Evolutionary conservation across 106 monocot species (phyloP), one percentile per base, ranked within the genome.

Genomic region (Allium sativum): DNA sequence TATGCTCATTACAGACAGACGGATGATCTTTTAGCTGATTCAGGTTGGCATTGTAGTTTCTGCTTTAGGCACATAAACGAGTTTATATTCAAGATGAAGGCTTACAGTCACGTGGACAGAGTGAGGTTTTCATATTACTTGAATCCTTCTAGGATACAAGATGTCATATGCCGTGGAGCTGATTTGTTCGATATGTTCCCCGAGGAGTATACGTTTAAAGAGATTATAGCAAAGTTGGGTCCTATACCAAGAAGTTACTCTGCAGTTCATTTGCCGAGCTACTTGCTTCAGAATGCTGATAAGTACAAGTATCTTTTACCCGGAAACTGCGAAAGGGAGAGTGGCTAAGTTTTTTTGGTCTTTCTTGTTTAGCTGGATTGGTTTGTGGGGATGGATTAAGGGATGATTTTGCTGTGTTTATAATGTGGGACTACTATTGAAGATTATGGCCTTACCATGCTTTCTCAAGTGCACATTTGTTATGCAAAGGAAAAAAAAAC

Each of bases 1-100:
- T 93, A 93, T 63, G 84, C 82, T 8, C 88, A 93, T 73, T 93
- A 74, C 61, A 73, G 88, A 7, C 88, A 88, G 79, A 79, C 82
- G 0, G 85, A 93, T 69, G 77, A 78, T 47, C 67, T 93, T 48
- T 56, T 93, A 19, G 78, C 82, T 5, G 93, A 93, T 79, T 79
- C 93, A 12, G 93, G 93, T 12, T 93, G 88, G 88, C 93, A 93
- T 67, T 88, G 93, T 62, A 93, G 93, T 70, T 93, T 93, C 70
- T 93, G 93, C 70, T 93, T 88, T 67, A 78, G 88, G 17, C 58
- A 43, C 58, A 88, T 93, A 12, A 77, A 65, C 10, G 84, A 93
- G 57, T 93, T 93, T 57, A 55, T 72, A 2, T 93, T 93, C 68
- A 93, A 88, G 52, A 93, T 93, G 93, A 85, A 76, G 70, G 93